Evolutionary conservation across 2,329 filamentous ascomycete genomes (phyloP), one percentile per base, ranked within the genome.

Genomic region (Aspergillus unguis): DNA sequence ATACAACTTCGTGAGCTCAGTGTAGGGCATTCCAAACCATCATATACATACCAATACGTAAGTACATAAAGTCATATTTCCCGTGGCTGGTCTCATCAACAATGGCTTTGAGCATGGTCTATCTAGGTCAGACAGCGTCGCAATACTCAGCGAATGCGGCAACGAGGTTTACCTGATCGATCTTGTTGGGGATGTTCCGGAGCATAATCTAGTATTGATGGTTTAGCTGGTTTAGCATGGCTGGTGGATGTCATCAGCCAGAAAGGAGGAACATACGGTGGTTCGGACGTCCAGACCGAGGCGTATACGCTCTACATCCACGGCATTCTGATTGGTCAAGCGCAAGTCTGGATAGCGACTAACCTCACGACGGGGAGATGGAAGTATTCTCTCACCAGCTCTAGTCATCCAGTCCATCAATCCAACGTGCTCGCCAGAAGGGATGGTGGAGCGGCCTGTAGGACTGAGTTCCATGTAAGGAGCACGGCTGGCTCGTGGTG

Each of bases 1-100:
- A 49, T 7, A 50, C 17, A 40, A 9, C 49, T 45, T 23, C 38
- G 17, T 17, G 17, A 17, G 17, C 17, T 17, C 17, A 17, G 17
- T 36, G 33, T 43, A 25, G 51, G 41, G 37, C 26, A 9, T 26
- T 50, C 11, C 25, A 33, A 5, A 33, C 32, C 8, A 25, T 23
- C 17, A 10, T 26, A 57, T 17, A 58, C 68, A 63, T 63, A 77
- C 84, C 82, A 62, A 97, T 97, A 36, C 94, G 86, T 48, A 97
- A 75, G 69, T 99, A 99, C 78, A 95, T 85, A 71, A 97, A 97
- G 67, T 97, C 92, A 68, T 95, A 97, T 57, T 87, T 86, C 29
- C 90, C 91, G 72, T 81, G 84, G 68, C 85, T 90, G 11, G 85
- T 87, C 57, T 86, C 79, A 64, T 96, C 89, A 10, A 97, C 79